Evolutionary conservation across 192 early-diverging fungal species (phyloP).

Genomic region (Dimargaris xerosporica): DNA sequence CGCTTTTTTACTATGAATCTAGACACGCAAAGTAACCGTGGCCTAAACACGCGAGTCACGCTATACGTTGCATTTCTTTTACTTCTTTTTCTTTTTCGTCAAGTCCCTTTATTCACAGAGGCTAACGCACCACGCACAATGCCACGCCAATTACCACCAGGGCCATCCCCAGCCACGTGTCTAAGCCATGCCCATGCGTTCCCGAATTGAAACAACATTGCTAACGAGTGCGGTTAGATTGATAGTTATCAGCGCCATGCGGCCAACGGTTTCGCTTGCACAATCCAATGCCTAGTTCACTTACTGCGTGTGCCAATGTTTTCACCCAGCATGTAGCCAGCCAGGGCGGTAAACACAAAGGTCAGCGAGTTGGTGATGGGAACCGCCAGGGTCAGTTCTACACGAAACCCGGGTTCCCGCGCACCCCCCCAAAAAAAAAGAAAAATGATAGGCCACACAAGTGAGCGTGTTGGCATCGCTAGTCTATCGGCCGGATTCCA

Average conservation of each 20-base stretch:
- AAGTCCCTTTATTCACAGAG: too few species aligned
- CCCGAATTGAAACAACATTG: background rate
- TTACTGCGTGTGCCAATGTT: slow-evolving; percentile 44
- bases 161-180: slow-evolving; percentile 45
- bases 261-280: background rate
- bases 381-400: slow-evolving; percentile 78
- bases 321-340: slow-evolving; percentile 70
- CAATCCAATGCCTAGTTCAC: background rate
- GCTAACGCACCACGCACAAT: slow-evolving; percentile 38
- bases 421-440: too few species aligned
- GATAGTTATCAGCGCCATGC: background rate
- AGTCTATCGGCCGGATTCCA: too few species aligned
- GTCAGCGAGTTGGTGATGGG: slow-evolving; percentile 86
- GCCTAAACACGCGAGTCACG: too few species aligned
- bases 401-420: slow-evolving; percentile 2
- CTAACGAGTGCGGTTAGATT: slow-evolving; percentile 4
- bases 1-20: too few species aligned
- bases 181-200: slow-evolving; percentile 18
- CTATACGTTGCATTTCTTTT: too few species aligned
- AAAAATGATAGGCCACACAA: too few species aligned
- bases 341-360: slow-evolving; percentile 69
- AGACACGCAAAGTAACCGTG: too few species aligned
- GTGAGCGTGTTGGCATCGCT: too few species aligned
- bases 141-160: slow-evolving; percentile 52
- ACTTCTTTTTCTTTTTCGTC: too few species aligned